Evolutionary conservation across 345 rosid genomes (phyloP).

Genomic region (Fremontodendron californicum): DNA sequence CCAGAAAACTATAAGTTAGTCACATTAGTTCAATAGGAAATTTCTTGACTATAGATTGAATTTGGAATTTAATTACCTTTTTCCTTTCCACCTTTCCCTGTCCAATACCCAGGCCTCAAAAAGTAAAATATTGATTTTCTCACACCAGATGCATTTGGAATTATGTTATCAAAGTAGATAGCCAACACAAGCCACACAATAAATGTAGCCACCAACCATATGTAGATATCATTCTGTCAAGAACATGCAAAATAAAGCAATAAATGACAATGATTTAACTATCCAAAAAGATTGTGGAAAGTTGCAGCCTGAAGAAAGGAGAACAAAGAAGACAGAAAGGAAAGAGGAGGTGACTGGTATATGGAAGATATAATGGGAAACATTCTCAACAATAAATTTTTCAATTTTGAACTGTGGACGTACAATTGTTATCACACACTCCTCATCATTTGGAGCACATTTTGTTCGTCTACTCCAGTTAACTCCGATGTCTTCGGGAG

Average conservation of each 20-base stretch:
- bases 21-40: neutral
- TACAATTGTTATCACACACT: constrained; percentile 77
- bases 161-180: constrained; percentile 77
- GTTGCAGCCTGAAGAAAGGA: neutral
- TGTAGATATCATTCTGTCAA: constrained; percentile 70
- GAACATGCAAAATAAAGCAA: constrained; percentile 15
- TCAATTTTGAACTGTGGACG: constrained; percentile 21
- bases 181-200: constrained; percentile 68
- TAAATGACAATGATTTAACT: neutral
- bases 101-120: constrained; percentile 79
- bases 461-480: constrained; percentile 68
- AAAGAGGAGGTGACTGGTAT: neutral
- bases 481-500: constrained; percentile 68
- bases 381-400: neutral
- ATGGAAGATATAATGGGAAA: neutral
- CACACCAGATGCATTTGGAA: constrained; percentile 75
- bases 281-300: neutral
- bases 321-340: neutral
- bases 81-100: constrained; percentile 76
- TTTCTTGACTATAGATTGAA: constrained; percentile 4
- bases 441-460: constrained; percentile 47
- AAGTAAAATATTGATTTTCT: constrained; percentile 75
- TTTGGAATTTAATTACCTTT: constrained; percentile 48
- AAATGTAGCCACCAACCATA: constrained; percentile 64
- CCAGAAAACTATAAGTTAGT: constrained; percentile 12